These are phyloP conservation scores for Gaillardinia entomophila DNA, from an alignment of 805 yeast genomes.

Conservation along the genomic window DNA sequence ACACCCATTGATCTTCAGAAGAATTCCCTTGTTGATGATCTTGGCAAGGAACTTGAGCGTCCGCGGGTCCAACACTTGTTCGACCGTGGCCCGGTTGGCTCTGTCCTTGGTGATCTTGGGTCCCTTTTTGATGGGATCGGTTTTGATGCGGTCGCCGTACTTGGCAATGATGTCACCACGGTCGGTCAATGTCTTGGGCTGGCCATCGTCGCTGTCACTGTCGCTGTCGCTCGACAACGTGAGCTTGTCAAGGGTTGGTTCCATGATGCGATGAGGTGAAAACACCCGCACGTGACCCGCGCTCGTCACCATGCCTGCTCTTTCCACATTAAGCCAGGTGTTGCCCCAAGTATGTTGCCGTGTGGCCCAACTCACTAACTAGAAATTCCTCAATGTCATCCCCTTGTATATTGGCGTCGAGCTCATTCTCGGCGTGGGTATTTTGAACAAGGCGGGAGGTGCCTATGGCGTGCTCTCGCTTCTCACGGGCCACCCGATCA, in stretches of 20 bases:
- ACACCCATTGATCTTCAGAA: conserved; percentile 87
- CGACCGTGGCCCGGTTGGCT: conserved; percentile 93
- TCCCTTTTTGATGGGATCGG: conserved; percentile 53
- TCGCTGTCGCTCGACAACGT: neutral
- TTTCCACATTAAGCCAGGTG: conserved; percentile 3
- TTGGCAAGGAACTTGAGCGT: conserved; percentile 79
- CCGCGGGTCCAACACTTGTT: conserved; percentile 93
- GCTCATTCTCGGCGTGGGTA: conserved; percentile 63
- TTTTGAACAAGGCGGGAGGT: conserved; percentile 86
- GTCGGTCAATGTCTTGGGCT: conserved; percentile 25
- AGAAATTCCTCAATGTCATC: conserved; percentile 61
- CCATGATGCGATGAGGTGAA: neutral
- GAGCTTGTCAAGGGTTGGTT: neutral
- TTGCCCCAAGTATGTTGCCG: conserved; percentile 6
- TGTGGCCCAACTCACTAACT: conserved; percentile 3
- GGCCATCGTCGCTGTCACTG: neutral
- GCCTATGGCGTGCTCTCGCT: conserved; percentile 79
- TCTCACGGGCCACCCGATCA: conserved; percentile 84
- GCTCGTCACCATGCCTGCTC: conserved; percentile 1
- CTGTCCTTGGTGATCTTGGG: conserved; percentile 69
- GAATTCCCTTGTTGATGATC: conserved; percentile 75
- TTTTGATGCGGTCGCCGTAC: conserved; percentile 59
- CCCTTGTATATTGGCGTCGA: conserved; percentile 91
- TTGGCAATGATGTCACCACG: conserved; percentile 49
- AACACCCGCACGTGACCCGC: neutral